A percentile compares a stretch with the other conserved stretches of the same genome.
phyloP scores from a whole-genome alignment of 768 basidiomycete genomes.

The Cystofilobasidium macerans region DNA sequence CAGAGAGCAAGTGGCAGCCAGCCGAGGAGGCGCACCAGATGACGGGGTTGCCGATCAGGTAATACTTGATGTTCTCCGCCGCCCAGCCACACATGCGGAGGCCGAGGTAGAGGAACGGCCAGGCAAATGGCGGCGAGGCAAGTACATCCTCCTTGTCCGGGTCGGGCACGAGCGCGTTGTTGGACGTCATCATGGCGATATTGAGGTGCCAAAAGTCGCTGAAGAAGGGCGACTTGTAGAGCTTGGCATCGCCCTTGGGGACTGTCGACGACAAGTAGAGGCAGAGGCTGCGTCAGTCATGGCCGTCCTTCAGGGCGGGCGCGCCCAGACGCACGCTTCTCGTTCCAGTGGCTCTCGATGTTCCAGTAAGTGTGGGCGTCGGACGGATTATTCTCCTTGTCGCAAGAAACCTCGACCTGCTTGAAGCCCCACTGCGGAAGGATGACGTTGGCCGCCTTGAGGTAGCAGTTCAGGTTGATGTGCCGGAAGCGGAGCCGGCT shows the following conservation, averaged over 20 bases:
- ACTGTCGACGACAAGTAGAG: slow-evolving; percentile 44
- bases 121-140: slow-evolving; percentile 75
- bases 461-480: slow-evolving; percentile 64
- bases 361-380: slow-evolving; percentile 94
- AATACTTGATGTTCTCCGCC: slow-evolving; percentile 75
- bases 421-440: slow-evolving; percentile 99
- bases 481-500: slow-evolving; percentile 81
- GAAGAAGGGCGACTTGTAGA: slow-evolving; percentile 81
- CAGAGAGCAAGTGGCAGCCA: too few relatives aligned
- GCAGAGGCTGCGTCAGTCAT: slow-evolving; percentile 17
- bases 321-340: slow-evolving; percentile 55
- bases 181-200: slow-evolving; percentile 99
- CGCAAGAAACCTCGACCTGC: slow-evolving; percentile 91
- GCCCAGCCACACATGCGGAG: slow-evolving; percentile 98
- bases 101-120: slow-evolving; percentile 83
- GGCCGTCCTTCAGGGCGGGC: too few relatives aligned
- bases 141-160: slow-evolving; percentile 98
- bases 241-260: slow-evolving; percentile 66
- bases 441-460: slow-evolving; percentile 74
- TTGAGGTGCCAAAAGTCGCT: slow-evolving; percentile 98
- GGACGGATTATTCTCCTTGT: slow-evolving; percentile 67
- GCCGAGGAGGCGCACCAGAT: slow-evolving; percentile 37
- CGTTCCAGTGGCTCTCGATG: slow-evolving; percentile 95
- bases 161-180: slow-evolving; percentile 93
- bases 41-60: slow-evolving; percentile 43